Conservation (phyloP, 768 basidiomycete genomes). For the Lyophyllum semitale region DNA sequence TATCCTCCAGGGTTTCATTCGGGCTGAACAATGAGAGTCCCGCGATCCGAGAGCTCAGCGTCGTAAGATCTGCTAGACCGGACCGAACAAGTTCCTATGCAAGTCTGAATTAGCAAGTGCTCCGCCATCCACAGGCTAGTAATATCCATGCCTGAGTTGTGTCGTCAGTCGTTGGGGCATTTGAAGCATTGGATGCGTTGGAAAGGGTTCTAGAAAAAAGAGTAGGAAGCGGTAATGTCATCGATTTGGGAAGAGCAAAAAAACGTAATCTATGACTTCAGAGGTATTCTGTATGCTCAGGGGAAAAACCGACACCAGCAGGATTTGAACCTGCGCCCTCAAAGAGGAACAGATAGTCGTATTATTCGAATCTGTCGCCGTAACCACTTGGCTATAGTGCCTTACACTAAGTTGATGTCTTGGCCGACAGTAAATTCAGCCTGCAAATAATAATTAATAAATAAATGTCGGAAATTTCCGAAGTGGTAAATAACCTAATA, state of each 20-base stretch:
- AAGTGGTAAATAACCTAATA: no score
- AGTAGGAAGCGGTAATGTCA: constrained; percentile 36
- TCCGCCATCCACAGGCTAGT: not conserved
- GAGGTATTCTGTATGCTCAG: not conserved
- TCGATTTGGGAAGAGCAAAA: constrained; percentile 1
- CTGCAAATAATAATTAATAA: no score
- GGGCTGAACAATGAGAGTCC: constrained; percentile 76
- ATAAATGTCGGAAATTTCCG: no score
- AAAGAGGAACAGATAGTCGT: constrained; percentile 24
- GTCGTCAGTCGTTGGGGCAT: constrained; percentile 42
- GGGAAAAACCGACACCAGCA: constrained; percentile 18
- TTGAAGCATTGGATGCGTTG: constrained; percentile 38
- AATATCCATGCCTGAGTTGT: constrained; percentile 42
- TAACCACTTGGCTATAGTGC: constrained; percentile 75
- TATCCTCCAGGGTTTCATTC: constrained; percentile 83
- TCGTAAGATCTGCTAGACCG: constrained; percentile 56
- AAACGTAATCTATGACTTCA: not conserved
- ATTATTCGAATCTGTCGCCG: constrained; percentile 67
- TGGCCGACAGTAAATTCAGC: no score
- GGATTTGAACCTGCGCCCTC: constrained; percentile 25
- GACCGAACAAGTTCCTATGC: constrained; percentile 59
- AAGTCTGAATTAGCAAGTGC: not conserved
- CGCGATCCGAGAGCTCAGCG: constrained; percentile 53
- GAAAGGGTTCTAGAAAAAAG: constrained; percentile 38
- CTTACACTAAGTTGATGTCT: constrained; percentile 63